phyloP scores from a whole-genome alignment of 176 grass and related monocot species.

The Dendrocalamus sinicus region DNA sequence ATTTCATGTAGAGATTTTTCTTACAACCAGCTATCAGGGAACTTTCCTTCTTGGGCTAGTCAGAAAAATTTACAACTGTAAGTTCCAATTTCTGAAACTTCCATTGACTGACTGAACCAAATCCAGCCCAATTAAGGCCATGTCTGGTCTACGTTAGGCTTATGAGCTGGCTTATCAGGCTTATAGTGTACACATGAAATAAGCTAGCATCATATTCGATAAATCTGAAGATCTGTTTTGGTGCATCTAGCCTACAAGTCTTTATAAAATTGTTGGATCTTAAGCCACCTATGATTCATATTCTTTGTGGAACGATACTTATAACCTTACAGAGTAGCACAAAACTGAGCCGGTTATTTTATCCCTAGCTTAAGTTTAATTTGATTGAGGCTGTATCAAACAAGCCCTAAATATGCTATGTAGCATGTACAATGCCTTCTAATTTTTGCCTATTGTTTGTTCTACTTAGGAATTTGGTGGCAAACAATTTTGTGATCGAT shows the following conservation, averaged over 20 bases:
- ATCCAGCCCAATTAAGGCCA: neutral
- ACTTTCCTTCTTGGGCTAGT: constrained; percentile 73
- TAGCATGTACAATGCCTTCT: neutral
- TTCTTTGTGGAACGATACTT: neutral
- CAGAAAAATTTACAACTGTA: constrained; percentile 64
- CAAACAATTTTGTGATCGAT: constrained; percentile 68
- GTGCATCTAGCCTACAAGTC: neutral
- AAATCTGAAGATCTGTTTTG: constrained; percentile 19
- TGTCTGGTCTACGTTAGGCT: neutral
- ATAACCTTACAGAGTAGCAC: neutral
- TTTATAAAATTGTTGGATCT: neutral
- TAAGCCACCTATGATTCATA: neutral
- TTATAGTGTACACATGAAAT: constrained; percentile 20
- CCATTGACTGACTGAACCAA: neutral
- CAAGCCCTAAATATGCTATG: neutral
- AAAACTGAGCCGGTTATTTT: neutral
- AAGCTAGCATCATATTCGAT: neutral
- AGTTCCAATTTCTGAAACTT: constrained; percentile 39
- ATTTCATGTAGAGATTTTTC: constrained; percentile 78
- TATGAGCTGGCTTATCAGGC: neutral
- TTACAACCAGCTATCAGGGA: constrained; percentile 87
- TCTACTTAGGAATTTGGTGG: constrained; percentile 47
- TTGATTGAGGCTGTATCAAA: neutral
- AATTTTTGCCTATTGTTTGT: neutral
- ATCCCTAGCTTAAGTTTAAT: neutral